Evolutionary conservation across 176 grass and related monocot species (phyloP).

Genomic region (Tillandsia fasciculata): DNA sequence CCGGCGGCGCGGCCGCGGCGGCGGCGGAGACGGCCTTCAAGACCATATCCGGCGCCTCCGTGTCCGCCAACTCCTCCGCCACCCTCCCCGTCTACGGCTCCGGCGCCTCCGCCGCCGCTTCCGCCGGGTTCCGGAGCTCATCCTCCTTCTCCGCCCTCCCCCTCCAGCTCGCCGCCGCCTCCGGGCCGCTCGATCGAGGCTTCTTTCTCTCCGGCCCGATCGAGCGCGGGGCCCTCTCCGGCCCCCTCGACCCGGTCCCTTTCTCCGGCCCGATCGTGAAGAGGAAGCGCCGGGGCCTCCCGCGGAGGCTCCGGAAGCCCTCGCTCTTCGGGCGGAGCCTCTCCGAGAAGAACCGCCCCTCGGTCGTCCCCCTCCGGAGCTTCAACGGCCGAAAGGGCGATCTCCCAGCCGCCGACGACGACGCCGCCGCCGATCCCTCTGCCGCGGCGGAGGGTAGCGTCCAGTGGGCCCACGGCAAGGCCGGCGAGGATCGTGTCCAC

Average conservation of each 20-base stretch:
- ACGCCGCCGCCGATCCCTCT: too few relatives aligned
- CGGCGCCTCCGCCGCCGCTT: conserved; percentile 15
- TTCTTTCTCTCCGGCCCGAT: conserved; percentile 61
- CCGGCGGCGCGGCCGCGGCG: neutral
- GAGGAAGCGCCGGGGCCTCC: conserved; percentile 32
- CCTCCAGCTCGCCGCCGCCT: conserved; percentile 39
- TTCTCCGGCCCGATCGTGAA: conserved; percentile 68
- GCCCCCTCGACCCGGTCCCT: conserved; percentile 54
- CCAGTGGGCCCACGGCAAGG: conserved; percentile 86
- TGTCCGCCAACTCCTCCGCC: conserved; percentile 48
- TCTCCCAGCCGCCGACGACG: neutral
- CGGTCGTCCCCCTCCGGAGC: conserved; percentile 45
- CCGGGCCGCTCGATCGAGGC: conserved; percentile 21
- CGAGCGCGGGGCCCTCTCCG: conserved; percentile 60
- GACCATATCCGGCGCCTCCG: conserved; percentile 59
- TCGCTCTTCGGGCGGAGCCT: conserved; percentile 48
- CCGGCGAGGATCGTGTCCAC: conserved; percentile 80
- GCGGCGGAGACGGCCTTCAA: conserved; percentile 13
- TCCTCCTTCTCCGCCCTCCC: conserved; percentile 59
- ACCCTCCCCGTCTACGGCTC: conserved; percentile 23
- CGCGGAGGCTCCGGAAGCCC: conserved; percentile 44
- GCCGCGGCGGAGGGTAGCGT: conserved; percentile 29
- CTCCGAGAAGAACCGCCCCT: conserved; percentile 58
- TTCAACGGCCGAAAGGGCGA: neutral
- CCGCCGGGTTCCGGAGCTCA: conserved; percentile 46